Evolutionary conservation across 225 moss, liverwort and hornwort species (phyloP), one percentile per base, ranked within the genome.

Genomic region (Physcomitrellopsis africana): DNA sequence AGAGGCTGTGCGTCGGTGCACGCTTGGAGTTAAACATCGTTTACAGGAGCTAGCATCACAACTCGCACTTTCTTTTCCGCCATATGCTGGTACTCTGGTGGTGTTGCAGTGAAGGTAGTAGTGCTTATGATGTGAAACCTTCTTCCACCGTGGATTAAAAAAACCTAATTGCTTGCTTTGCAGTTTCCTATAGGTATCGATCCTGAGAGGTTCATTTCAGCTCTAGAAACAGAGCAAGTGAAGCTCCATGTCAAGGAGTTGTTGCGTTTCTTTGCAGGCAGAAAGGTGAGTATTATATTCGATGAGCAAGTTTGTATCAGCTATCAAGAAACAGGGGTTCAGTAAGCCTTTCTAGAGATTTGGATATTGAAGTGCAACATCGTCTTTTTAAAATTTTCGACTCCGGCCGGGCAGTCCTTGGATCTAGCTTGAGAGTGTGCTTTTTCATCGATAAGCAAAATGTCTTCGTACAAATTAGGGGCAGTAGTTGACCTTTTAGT

Each of bases 181-280:
- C 90, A 90, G 90, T 99, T 99, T 72, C 97, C 97, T n/a, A 99
- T 99, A 43, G 97, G 97, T 52, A 99, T 99, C 71, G 97, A 99
- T 60, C 97, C 97, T 23, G 80, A 92, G 65, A 88, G 97, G 68
- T 99, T 99, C 51, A 99, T 99, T 54, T 84, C 91, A 77, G 94
- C 97, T 68, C 85, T 99, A 11, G 90, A 94, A 73, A 93, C 94
- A 37, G 97, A 99, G 47, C 90, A 85, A 72, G 97, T 99, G 32
- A 94, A 99, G 80, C 86, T 83, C 64, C 94, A 94, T 74, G 84
- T 99, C 37, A 89, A 79, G 71, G 94, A 94, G 66, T 89, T 99
- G 48, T 87, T 81, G 55, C 88, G 85, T 47, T 89, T 93, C 44
- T 99, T 99, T 63, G 89, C 85, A 12, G 94, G 97, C 55, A 88